A percentile compares a stretch with the other conserved stretches of the same genome.
phyloP scores from a whole-genome alignment of 2,329 filamentous ascomycete species.

The Fusarium circinatum region DNA sequence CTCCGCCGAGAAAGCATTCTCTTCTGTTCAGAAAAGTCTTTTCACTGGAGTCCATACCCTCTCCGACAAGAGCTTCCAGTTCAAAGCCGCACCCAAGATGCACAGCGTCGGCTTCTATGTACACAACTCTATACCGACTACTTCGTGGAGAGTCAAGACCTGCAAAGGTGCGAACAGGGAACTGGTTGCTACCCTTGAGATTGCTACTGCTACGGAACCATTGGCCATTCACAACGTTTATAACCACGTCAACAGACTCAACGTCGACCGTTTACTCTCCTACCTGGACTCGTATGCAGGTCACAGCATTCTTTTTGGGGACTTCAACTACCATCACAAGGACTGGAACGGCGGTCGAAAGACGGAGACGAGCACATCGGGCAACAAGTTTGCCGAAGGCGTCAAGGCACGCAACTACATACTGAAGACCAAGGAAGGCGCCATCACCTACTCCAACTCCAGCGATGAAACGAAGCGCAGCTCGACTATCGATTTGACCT shows the following conservation, averaged over 20 bases:
- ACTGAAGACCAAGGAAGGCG: not conserved
- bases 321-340: constrained; percentile 6
- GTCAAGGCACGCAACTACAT: not conserved
- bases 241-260: not conserved
- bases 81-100: not conserved
- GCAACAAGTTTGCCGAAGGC: not conserved
- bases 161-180: not conserved
- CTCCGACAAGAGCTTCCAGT: not conserved
- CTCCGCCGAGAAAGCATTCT: not conserved
- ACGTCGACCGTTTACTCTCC: not conserved
- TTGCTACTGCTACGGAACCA: not conserved
- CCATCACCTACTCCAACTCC: constrained; percentile 2
- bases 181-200: not conserved
- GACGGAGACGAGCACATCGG: not conserved
- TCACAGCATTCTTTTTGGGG: not conserved
- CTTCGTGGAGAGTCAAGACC: not conserved
- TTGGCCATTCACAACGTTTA: not conserved
- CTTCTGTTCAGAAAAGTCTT: not conserved
- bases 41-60: not conserved
- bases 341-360: not conserved
- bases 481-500: constrained; percentile 2
- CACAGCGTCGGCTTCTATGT: not conserved
- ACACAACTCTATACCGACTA: not conserved
- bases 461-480: not conserved
- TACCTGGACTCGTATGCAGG: too few species aligned